Base-by-base conservation (phyloP, 2,329 filamentous ascomycete genomes). In the Fonsecaea monophora region DNA sequence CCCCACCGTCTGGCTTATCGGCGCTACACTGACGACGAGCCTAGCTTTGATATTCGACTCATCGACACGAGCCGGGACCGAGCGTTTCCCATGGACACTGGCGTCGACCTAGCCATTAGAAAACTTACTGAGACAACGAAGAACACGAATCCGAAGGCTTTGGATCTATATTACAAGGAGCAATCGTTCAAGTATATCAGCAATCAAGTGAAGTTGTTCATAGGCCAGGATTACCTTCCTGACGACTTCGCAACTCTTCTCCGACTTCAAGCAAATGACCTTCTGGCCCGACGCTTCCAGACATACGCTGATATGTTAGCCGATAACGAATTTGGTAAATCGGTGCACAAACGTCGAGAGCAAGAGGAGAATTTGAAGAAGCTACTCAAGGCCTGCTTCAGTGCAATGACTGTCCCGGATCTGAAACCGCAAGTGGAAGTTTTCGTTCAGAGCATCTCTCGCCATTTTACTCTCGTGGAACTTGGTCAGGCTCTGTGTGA, bases 401-500 rank as follows among this genome's bases (percentile, higher is more conserved):
- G 91, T 76, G 91, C 94, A 0, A 88, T 91, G 53, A 96, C 93
- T 0, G 82, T 98, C 8, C 88, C 91, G 0, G 91, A 94, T 38
- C 88, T 97, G 69, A 89, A 92, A 70, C 84, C 89, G 9, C 89
- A 93, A 58, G 92, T 94, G 0, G 87, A 88, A 42, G 78, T 86
- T 4, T 90, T 99, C 69, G 82, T 98, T 30, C 84, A 88, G 54
- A 92, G 95, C 74, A 83, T 97, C 9, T 96, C 92, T 74, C 89
- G 90, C 60, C 96, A 99, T 77, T 94, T 99, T 72, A 90, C 93
- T 2, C 86, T 99, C 53, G 82, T 99, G 35, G 95, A 99, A 77
- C 84, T 99, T 30, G 94, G 94, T 8, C 88, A 90, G 65, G 90
- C 93, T n/a, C 83, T 98, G 38, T 88, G 92, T 21, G 89, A 93